phyloP scores from a whole-genome alignment of 2,329 filamentous ascomycete species.

The Trichoderma harzianum region DNA sequence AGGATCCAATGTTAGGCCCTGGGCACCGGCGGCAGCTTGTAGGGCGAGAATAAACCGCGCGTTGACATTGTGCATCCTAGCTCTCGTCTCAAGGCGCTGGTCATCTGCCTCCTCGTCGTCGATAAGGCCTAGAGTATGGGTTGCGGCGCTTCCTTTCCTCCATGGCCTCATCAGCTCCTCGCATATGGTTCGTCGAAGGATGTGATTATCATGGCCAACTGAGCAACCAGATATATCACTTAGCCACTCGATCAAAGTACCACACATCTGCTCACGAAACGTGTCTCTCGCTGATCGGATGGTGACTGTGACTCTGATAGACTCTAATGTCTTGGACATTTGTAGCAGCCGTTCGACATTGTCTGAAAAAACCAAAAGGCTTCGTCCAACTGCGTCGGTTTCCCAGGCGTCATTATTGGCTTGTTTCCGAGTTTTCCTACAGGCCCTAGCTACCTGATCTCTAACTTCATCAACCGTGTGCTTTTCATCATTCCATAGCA shows the following conservation, averaged over 20 bases:
- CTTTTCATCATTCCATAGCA: slow-evolving; percentile 98
- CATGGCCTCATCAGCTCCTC: slow-evolving; percentile 88
- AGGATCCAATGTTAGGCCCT: slow-evolving; percentile 28
- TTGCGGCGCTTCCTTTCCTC: slow-evolving; percentile 79
- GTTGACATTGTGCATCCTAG: slow-evolving; percentile 32
- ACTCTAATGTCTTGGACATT: slow-evolving; percentile 84
- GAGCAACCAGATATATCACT: slow-evolving; percentile 87
- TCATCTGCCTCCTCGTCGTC: slow-evolving; percentile 49
- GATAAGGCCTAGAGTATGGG: slow-evolving; percentile 56
- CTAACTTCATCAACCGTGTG: slow-evolving; percentile 90
- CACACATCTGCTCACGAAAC: slow-evolving; percentile 97
- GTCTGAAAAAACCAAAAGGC: slow-evolving; percentile 72
- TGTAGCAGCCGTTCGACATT: slow-evolving; percentile 70
- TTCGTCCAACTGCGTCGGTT: slow-evolving; percentile 83
- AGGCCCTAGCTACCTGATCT: slow-evolving; percentile 86
- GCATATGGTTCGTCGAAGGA: slow-evolving; percentile 79
- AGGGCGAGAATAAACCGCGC: slow-evolving; percentile 37
- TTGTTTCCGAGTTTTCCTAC: slow-evolving; percentile 65
- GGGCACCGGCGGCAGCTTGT: slow-evolving; percentile 32
- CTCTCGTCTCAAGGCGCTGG: slow-evolving; percentile 41
- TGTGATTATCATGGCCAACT: slow-evolving; percentile 73
- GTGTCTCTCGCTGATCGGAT: slow-evolving; percentile 91
- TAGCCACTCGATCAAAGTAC: slow-evolving; percentile 95
- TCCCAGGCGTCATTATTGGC: slow-evolving; percentile 77
- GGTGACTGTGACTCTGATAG: slow-evolving; percentile 94